Conservation (phyloP, 2,329 filamentous ascomycete species). For the Blumeriella jaapii region DNA sequence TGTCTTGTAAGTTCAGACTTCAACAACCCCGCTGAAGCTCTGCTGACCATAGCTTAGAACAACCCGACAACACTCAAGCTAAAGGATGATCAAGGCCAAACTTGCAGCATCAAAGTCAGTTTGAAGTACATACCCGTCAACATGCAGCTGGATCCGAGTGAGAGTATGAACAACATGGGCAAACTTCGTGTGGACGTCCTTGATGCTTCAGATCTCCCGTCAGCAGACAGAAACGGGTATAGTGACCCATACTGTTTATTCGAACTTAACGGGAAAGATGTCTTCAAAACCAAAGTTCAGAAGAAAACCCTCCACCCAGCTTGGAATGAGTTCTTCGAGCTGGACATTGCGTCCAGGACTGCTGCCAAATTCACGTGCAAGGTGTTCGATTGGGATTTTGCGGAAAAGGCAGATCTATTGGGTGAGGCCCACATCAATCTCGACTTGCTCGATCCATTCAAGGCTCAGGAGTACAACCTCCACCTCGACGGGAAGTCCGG, state of each 20-base stretch:
- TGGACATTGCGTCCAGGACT: constrained; percentile 70
- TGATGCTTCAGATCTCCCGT: constrained; percentile 76
- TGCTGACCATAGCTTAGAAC: constrained; percentile 45
- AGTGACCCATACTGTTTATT: constrained; percentile 97
- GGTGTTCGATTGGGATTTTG: constrained; percentile 94
- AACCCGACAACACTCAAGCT: constrained; percentile 76
- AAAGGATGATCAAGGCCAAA: constrained; percentile 63
- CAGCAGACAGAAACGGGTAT: constrained; percentile 91
- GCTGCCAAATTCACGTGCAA: constrained; percentile 72
- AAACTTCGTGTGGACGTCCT: constrained; percentile 87
- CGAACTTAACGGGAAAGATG: constrained; percentile 73
- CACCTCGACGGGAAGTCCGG: constrained; percentile 84
- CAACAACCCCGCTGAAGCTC: too few relatives aligned
- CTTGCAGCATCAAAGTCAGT: constrained; percentile 77
- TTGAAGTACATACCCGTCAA: constrained; percentile 89
- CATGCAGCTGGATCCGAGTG: constrained; percentile 87
- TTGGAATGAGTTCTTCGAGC: constrained; percentile 96
- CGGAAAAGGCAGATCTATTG: constrained; percentile 85
- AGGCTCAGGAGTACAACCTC: constrained; percentile 61
- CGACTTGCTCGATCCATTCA: constrained; percentile 73
- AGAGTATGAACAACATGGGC: constrained; percentile 99
- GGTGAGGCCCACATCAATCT: constrained; percentile 68
- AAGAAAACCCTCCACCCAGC: constrained; percentile 93
- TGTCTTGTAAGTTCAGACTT: constrained; percentile 52
- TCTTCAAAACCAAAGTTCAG: constrained; percentile 89